Base-by-base conservation (phyloP, 2,329 filamentous ascomycete species). In the Thielaviopsis punctulata region DNA sequence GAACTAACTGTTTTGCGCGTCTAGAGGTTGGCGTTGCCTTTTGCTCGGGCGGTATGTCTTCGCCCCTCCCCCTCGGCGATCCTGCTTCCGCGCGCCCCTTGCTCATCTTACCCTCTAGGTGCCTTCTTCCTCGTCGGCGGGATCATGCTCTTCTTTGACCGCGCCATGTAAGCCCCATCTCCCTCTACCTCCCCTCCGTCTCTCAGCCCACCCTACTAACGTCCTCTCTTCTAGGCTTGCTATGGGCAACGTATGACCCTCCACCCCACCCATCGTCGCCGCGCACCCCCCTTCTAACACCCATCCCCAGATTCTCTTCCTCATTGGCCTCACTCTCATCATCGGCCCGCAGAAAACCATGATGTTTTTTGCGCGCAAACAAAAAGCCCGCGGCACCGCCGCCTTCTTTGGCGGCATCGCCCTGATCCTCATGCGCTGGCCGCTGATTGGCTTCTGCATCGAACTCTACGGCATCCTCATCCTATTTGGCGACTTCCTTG, bases 121-220 rank as follows among this genome's bases (percentile, higher is more conserved):
- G 87, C 85, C 59, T 82, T 96, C 73, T 98, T 98, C 74, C 79
- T 98, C 53, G 77, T 95, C 64, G 86, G 87, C 63, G 92, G 92
- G 56, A 86, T 98, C 9, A 76, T 98, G 68, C 78, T 98, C 69
- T 96, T 98, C 72, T 98, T 98, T 71, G 92, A 98, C 69, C 80
- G 92, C 58, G 86, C 92, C 62, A 89, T 96, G 86, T 90, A 72
- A 63, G 81, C 15, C 19, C 24, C 39, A 45, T 21, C 44, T 2
- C 4, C 8, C 30, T 43, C 19, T 53, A 49, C 36, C 46, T 46
- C 23, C 4, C 18, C 4, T 45, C 27, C 49, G 46, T 56, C 12
- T 49, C 49, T 23, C 23, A 33, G 25, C 19, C 27, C 48, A 45
- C 33, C 25, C 12, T 33, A 23, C 50, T 45, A 51, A 27, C 22